Percentiles rank a stretch among this genome's conserved stretches.
Evolutionary conservation across 2,329 filamentous ascomycete genomes (phyloP).

Genomic region (Talaromyces verruculosus): DNA sequence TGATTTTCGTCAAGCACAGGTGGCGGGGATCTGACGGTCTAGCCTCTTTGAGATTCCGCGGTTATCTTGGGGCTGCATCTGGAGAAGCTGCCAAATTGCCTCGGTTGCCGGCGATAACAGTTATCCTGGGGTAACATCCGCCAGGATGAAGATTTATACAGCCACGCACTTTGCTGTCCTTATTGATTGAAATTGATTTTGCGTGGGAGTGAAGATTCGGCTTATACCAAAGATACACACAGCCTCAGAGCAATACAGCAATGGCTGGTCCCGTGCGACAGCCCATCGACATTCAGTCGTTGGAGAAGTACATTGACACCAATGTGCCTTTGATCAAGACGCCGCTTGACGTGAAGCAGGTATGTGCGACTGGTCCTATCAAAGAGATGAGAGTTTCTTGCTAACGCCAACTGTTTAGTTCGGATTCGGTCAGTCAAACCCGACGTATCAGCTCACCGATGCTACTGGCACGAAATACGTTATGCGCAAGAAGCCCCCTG

Average conservation of each 20-base stretch:
- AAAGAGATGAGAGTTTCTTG: background rate
- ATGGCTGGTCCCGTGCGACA: conserved; percentile 91
- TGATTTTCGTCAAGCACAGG: background rate
- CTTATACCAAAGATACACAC: background rate
- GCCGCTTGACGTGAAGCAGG: conserved; percentile 87
- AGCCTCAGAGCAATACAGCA: conserved; percentile 19
- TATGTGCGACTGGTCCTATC: conserved; percentile 40
- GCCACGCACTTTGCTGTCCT: background rate
- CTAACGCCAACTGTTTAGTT: conserved; percentile 60
- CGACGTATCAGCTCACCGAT: conserved; percentile 87
- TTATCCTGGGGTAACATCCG: background rate
- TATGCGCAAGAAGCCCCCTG: conserved; percentile 97
- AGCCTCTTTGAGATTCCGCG: conserved; percentile 6
- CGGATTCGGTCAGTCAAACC: conserved; percentile 95
- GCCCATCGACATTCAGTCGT: conserved; percentile 76
- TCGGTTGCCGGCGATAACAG: conserved; percentile 1
- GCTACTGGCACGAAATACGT: conserved; percentile 72
- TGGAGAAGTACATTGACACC: conserved; percentile 74
- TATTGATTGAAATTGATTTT: background rate
- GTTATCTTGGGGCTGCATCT: background rate
- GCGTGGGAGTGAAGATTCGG: background rate
- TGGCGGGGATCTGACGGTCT: background rate
- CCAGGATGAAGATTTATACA: background rate
- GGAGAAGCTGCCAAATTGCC: background rate
- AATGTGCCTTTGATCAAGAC: conserved; percentile 81